Percentiles rank a stretch among this genome's conserved stretches.
Conservation (phyloP, 169 alveolate genomes). For the Toxoplasma gondii region DNA sequence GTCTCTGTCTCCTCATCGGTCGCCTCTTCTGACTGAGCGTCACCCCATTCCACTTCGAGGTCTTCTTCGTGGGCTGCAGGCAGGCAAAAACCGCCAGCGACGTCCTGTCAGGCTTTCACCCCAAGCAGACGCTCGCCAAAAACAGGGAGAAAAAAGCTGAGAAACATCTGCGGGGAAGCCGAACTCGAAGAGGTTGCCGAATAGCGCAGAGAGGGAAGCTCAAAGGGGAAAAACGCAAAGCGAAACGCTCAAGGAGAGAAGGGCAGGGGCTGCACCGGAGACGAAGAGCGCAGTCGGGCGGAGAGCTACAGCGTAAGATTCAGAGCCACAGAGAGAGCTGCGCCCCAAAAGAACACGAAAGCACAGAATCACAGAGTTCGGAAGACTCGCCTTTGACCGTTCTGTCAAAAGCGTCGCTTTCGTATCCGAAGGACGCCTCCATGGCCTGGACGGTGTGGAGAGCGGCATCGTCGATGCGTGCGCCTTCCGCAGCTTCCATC, state of each 20-base stretch:
- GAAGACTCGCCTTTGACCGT: not conserved
- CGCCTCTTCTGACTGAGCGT: not conserved
- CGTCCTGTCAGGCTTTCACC: not conserved
- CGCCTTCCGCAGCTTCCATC: conserved; percentile 29
- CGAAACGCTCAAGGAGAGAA: no score
- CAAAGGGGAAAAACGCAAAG: no score
- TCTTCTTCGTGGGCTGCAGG: conserved; percentile 16
- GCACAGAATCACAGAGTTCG: no score
- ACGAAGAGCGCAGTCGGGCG: no score
- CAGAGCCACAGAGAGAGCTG: no score
- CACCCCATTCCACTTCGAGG: conserved; percentile 18
- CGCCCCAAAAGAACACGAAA: no score
- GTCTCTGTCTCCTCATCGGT: conserved; percentile 7
- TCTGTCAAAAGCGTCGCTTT: not conserved
- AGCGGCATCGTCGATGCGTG: not conserved
- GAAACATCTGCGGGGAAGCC: not conserved
- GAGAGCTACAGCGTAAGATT: no score
- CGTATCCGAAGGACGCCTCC: conserved; percentile 40
- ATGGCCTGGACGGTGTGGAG: not conserved
- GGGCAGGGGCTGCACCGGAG: no score
- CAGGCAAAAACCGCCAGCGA: not conserved
- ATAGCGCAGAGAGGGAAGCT: no score
- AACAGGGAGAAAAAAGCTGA: not conserved
- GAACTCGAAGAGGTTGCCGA: no score
- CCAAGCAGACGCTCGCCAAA: not conserved